Percentiles rank a stretch among this genome's conserved stretches.
Conservation (phyloP, 495 filamentous ascomycete species). For the Penicillium verhagenii region DNA sequence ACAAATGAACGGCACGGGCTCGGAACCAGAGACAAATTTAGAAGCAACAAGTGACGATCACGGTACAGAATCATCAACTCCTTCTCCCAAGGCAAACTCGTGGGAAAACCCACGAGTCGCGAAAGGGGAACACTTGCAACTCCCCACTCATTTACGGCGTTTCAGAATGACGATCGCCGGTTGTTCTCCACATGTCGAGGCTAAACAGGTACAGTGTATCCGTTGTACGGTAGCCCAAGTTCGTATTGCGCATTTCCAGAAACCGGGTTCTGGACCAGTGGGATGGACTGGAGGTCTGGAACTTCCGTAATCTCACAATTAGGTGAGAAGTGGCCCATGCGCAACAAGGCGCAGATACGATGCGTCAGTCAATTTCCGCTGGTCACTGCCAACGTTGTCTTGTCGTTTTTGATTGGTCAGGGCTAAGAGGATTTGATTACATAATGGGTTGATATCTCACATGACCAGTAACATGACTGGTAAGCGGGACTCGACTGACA, state of each 20-base stretch:
- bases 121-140: neutral
- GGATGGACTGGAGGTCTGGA: neutral
- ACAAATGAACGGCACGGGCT: neutral
- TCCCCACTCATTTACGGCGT: neutral
- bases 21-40: neutral
- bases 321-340: neutral
- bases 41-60: neutral
- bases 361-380: too few relatives aligned
- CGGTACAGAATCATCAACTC: too few relatives aligned
- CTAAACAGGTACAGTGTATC: too few relatives aligned
- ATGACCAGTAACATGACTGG: too few relatives aligned
- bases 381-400: too few relatives aligned
- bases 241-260: neutral
- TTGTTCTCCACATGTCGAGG: neutral
- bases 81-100: neutral
- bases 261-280: neutral
- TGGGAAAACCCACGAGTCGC: neutral
- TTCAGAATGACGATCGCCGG: neutral
- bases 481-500: too few relatives aligned
- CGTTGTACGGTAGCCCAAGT: neutral
- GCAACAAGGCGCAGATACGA: neutral
- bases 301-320: too few relatives aligned
- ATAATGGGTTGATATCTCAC: too few relatives aligned
- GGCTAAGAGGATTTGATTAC: too few relatives aligned
- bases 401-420: too few relatives aligned